Conservation (phyloP, 106 monocot species). For the Platanthera guangdongensis region DNA sequence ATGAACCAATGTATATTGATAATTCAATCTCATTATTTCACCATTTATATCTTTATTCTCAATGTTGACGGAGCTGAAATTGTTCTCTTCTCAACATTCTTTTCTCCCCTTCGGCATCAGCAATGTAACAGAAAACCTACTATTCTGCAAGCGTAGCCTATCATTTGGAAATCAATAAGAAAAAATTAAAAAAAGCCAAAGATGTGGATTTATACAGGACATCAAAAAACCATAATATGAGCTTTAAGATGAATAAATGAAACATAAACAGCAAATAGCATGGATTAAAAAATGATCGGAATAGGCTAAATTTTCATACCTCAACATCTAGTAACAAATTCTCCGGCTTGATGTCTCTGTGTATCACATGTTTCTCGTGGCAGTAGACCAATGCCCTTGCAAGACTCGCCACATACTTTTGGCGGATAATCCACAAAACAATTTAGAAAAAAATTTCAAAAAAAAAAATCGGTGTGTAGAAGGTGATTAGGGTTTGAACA, state of each 20-base stretch:
- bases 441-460: neutral
- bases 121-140: neutral
- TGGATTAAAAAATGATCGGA: neutral
- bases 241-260: neutral
- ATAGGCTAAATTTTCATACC: constrained; percentile 19
- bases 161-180: neutral
- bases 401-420: constrained; percentile 79
- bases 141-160: neutral
- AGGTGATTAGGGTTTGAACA: constrained; percentile 6
- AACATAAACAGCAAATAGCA: neutral
- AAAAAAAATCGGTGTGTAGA: neutral
- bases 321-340: constrained; percentile 79
- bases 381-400: constrained; percentile 69
- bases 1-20: no score
- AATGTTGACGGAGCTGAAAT: no score
- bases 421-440: neutral
- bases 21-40: no score
- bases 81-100: no score
- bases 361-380: constrained; percentile 91
- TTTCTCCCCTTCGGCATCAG: no score
- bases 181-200: neutral
- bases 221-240: neutral
- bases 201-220: neutral
- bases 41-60: no score
- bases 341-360: constrained; percentile 98